Evolutionary conservation across 257 asterid species (phyloP).

Genomic region (Leptodermis oblonga): DNA sequence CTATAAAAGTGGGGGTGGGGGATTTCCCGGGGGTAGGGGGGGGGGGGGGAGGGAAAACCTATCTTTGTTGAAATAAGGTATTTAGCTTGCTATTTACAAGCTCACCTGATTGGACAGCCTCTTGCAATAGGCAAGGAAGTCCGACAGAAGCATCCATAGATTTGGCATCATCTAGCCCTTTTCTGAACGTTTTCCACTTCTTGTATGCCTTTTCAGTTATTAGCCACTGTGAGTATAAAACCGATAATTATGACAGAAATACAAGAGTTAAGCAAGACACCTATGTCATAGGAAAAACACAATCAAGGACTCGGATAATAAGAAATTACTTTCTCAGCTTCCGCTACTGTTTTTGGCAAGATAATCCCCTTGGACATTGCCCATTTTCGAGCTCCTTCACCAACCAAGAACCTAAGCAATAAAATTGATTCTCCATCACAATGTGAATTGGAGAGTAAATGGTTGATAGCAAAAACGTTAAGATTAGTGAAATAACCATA

Average conservation of each 20-base stretch:
- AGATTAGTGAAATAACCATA: conserved; percentile 31
- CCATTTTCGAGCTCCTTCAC: conserved; percentile 88
- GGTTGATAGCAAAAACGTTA: background rate
- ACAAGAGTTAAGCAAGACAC: background rate
- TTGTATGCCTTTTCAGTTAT: conserved; percentile 74
- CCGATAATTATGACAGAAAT: conserved; percentile 10
- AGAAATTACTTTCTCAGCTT: conserved; percentile 53
- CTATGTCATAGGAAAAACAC: conserved; percentile 24
- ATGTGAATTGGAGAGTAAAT: background rate
- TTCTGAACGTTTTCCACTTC: conserved; percentile 72
- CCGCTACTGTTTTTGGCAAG: conserved; percentile 35
- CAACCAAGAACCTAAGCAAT: conserved; percentile 78
- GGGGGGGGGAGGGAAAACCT: background rate
- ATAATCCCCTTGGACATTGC: conserved; percentile 73
- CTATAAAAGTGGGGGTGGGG: no score
- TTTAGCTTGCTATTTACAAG: background rate
- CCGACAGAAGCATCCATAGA: conserved; percentile 29
- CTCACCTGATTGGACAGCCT: conserved; percentile 26
- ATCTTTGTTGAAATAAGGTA: background rate
- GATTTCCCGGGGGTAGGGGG: no score
- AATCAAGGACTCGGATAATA: conserved; percentile 28
- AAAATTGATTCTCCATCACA: conserved; percentile 1
- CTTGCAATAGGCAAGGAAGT: conserved; percentile 19
- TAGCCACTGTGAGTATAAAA: conserved; percentile 61
- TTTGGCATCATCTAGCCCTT: conserved; percentile 77